Evolutionary conservation across 148 eudicot genomes (phyloP), one percentile per base, ranked within the genome.

Genomic region (Spergularia marina): DNA sequence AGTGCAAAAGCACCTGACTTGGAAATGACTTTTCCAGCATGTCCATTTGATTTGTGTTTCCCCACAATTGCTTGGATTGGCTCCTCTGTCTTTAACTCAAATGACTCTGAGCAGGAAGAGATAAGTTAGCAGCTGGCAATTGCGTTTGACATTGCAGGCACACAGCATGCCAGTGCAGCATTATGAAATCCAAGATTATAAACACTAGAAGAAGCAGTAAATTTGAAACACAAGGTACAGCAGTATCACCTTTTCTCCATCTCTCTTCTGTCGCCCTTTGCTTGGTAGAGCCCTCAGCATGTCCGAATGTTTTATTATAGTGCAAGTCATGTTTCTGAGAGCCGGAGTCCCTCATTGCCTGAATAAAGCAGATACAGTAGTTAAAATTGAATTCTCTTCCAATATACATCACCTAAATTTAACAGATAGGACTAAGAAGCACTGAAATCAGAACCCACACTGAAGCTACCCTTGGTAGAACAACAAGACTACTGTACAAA

Each of bases 221-320:
- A 53, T 70, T 53, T 40, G 49, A 53, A 51, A 65, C 30, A 74
- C 12, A 79, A 10, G 40, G 52, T 41, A 41, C 56, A 56, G 8
- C n/a, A n/a, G 36, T 41, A 71, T 49, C 58, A 76, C 83, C 79
- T 76, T 80, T 76, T 63, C 61, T 71, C 76, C 79, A 71, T 1
- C 51, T 76, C 53, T 65, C 73, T 49, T 76, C 73, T 20, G 60
- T 80, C 47, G 55, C 72, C 78, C 54, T 76, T 65, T 71, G 41
- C 62, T 76, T 80, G 68, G 10, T 64, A 10, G 67, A 55, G 68
- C 65, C 55, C 62, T 76, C 76, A 57, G 68, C 72, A 20, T 14
- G 61, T 63, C 25, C 72, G 14, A 30, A 56, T 57, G 73, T 34
- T 75, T 75, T 70, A 54, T 70, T 71, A 74, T 63, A 55, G 21